Evolutionary conservation across 1,284 basidiomycete species (phyloP).

Genomic region (Mycena sp.): DNA sequence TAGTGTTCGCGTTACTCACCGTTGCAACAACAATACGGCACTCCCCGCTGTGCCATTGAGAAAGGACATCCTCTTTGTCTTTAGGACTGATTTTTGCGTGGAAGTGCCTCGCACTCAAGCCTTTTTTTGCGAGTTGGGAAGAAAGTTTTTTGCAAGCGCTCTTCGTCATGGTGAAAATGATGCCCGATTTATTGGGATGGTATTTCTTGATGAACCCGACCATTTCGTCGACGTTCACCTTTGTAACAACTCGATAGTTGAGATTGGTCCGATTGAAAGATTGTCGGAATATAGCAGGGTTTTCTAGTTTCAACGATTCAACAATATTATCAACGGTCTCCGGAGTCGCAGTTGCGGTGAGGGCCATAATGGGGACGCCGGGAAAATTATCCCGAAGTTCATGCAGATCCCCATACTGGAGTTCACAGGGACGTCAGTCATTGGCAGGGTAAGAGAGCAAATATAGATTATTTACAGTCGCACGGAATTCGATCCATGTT

Average conservation of each 20-base stretch:
- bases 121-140: constrained; percentile 61
- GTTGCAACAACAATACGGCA: constrained; percentile 93
- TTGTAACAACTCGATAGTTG: constrained; percentile 80
- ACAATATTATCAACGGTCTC: constrained; percentile 86
- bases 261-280: constrained; percentile 96
- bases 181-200: constrained; percentile 75
- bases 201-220: constrained; percentile 73
- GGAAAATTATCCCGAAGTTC: constrained; percentile 72
- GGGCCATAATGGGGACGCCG: constrained; percentile 90
- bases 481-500: constrained; percentile 88
- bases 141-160: constrained; percentile 65
- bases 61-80: constrained; percentile 74
- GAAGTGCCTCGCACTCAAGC: constrained; percentile 81
- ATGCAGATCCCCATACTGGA: neutral
- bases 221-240: constrained; percentile 74
- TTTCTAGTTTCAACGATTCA: constrained; percentile 68
- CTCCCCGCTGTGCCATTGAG: constrained; percentile 79
- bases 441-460: neutral
- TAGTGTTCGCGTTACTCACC: constrained; percentile 46
- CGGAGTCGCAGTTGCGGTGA: constrained; percentile 93
- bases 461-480: constrained; percentile 62
- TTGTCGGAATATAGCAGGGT: constrained; percentile 73
- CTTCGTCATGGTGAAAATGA: constrained; percentile 87
- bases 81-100: constrained; percentile 89
- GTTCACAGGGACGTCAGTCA: constrained; percentile 17